Evolutionary conservation across 73 alveolate genomes (phyloP).

Genomic region (Tetrahymena borealis): DNA sequence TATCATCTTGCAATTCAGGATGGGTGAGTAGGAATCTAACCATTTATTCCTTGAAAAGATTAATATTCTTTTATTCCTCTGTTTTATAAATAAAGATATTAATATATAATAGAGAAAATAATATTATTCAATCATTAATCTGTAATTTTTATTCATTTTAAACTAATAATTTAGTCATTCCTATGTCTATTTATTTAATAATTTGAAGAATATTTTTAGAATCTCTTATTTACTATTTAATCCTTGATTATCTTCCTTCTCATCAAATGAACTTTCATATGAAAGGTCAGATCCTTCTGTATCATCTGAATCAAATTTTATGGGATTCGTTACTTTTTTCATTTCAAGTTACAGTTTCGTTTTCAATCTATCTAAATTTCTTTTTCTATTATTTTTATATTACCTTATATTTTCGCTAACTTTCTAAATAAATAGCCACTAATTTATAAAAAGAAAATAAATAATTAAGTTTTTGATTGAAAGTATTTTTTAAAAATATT

Average conservation of each 20-base stretch:
- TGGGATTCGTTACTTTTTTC: background rate
- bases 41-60: constrained; percentile 31
- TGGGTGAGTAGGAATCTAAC: constrained; percentile 25
- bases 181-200: too few relatives aligned
- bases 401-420: too few relatives aligned
- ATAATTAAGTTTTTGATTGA: too few relatives aligned
- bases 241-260: constrained; percentile 5
- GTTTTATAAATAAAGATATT: background rate
- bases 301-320: constrained; percentile 39
- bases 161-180: too few relatives aligned
- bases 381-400: too few relatives aligned
- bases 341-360: too few relatives aligned
- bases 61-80: constrained; percentile 13
- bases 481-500: too few relatives aligned
- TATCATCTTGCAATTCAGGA: constrained; percentile 5
- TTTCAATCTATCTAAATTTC: too few relatives aligned
- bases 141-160: too few relatives aligned
- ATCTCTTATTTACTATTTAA: background rate
- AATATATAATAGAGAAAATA: background rate
- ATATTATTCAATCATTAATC: too few relatives aligned
- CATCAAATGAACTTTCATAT: constrained; percentile 41
- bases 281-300: constrained; percentile 44
- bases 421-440: too few relatives aligned
- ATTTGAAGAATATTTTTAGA: background rate
- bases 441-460: too few relatives aligned